Evolutionary conservation across 192 early-diverging fungal genomes (phyloP).

Genomic region (Backusella tuberculispora): DNA sequence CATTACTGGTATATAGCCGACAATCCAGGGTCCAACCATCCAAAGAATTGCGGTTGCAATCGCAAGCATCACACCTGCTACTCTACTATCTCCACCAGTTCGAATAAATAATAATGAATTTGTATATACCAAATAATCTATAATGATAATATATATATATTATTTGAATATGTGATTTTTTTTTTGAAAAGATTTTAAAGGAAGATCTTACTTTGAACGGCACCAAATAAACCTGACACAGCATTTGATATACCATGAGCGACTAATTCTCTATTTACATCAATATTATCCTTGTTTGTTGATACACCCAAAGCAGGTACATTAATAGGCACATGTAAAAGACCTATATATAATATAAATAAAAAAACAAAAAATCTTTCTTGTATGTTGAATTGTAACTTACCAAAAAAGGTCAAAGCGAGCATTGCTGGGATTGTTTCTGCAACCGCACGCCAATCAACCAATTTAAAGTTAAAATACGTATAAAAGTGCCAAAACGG

Average conservation of each 20-base stretch:
- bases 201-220: slow-evolving; percentile 83
- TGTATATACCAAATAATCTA: slow-evolving; percentile 91
- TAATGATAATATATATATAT: not conserved
- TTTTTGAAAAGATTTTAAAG: slow-evolving; percentile 7
- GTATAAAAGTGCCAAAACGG: slow-evolving; percentile 92
- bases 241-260: slow-evolving; percentile 93
- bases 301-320: slow-evolving; percentile 93
- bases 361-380: not conserved
- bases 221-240: slow-evolving; percentile 75
- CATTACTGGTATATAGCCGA: slow-evolving; percentile 92
- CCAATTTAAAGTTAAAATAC: slow-evolving; percentile 69
- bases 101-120: slow-evolving; percentile 93
- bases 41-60: slow-evolving; percentile 74
- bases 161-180: not conserved
- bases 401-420: slow-evolving; percentile 90
- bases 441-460: slow-evolving; percentile 68
- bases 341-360: slow-evolving; percentile 45
- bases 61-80: slow-evolving; percentile 87
- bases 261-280: slow-evolving; percentile 90
- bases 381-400: not conserved
- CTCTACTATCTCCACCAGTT: slow-evolving; percentile 83
- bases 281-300: slow-evolving; percentile 83
- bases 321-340: slow-evolving; percentile 98
- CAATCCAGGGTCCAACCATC: slow-evolving; percentile 83
- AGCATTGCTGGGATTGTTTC: slow-evolving; percentile 88